Conservation (phyloP, 2,329 filamentous ascomycete genomes). For the Raffaelea ambrosiae region DNA sequence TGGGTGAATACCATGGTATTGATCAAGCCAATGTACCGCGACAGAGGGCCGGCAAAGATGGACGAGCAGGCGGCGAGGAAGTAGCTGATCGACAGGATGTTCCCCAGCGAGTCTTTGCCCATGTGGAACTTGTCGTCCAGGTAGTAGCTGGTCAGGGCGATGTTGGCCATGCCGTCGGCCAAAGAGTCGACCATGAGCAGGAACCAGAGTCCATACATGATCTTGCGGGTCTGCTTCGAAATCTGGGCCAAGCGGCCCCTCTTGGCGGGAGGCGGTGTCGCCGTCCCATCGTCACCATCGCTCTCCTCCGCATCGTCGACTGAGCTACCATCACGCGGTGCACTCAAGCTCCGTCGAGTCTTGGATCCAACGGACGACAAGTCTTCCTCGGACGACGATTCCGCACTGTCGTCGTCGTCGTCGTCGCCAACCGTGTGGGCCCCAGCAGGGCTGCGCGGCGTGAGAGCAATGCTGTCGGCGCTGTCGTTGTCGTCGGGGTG, state of each 20-base stretch:
- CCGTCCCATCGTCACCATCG: constrained; percentile 4
- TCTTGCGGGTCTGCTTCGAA: constrained; percentile 44
- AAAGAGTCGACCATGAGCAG: constrained; percentile 56
- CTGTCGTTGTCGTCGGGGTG: constrained; percentile 12
- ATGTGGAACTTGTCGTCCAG: constrained; percentile 47
- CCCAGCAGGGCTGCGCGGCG: neutral
- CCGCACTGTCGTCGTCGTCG: neutral
- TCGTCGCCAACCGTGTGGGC: neutral
- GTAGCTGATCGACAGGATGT: constrained; percentile 46
- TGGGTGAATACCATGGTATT: constrained; percentile 59
- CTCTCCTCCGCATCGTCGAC: constrained; percentile 12
- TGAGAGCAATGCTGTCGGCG: constrained; percentile 3
- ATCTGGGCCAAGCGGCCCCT: constrained; percentile 41
- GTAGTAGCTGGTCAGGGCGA: constrained; percentile 50
- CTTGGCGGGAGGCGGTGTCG: constrained; percentile 10
- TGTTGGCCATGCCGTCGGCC: constrained; percentile 56
- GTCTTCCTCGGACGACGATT: neutral
- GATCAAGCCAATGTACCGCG: constrained; percentile 50
- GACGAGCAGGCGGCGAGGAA: constrained; percentile 45
- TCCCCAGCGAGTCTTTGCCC: constrained; percentile 48
- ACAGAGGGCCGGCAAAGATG: constrained; percentile 48
- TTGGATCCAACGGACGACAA: neutral
- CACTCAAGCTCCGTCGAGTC: neutral
- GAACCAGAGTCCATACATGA: constrained; percentile 59
- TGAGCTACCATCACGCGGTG: constrained; percentile 13